Evolutionary conservation across 148 eudicot genomes (phyloP), one percentile per base, ranked within the genome.

Genomic region (Rhododendron mucronatum): DNA sequence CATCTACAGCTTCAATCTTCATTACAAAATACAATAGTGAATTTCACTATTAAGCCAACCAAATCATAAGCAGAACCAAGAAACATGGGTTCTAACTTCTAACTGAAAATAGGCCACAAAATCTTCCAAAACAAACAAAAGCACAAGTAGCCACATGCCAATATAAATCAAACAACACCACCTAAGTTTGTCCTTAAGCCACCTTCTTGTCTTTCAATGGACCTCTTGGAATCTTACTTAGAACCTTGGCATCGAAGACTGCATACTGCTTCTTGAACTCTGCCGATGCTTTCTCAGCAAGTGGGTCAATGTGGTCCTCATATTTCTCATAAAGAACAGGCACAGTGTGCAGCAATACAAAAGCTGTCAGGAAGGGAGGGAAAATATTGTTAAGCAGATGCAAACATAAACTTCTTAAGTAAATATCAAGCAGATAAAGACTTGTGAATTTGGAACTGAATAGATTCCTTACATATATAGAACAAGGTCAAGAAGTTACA

Each of bases 231-330:
- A 95, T 93, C 93, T 94, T 94, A 65, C 96, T 93, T 86, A 96
- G 87, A 84, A 93, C 92, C 92, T 94, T 95, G 20, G 85, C 94
- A 85, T 95, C 90, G 61, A 94, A 94, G 10, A 93, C 93, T 26
- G 95, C 95, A 86, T 94, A 97, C 47, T 97, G 95, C 92, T 92
- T 95, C 91, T 93, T 92, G 85, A 95, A 84, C 91, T 97, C 96
- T 1, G 85, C 86, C 79, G 91, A 86, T 26, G 98, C 98, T 88
- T 93, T 94, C 92, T 97, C 99, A 16, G 93, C 98, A 80, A 92
- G 88, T 0, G 94, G 89, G 86, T 97, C 99, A 4, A 97, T 93
- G 67, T 90, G 88, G 90, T 97, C 99, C 90, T 95, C 98, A 23
- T 93, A 92, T 86, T 93, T 95, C 87, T 97, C 99, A 45, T 97